Evolutionary conservation across 2,329 filamentous ascomycete genomes (phyloP).

Genomic region (Metarhizium rileyi): DNA sequence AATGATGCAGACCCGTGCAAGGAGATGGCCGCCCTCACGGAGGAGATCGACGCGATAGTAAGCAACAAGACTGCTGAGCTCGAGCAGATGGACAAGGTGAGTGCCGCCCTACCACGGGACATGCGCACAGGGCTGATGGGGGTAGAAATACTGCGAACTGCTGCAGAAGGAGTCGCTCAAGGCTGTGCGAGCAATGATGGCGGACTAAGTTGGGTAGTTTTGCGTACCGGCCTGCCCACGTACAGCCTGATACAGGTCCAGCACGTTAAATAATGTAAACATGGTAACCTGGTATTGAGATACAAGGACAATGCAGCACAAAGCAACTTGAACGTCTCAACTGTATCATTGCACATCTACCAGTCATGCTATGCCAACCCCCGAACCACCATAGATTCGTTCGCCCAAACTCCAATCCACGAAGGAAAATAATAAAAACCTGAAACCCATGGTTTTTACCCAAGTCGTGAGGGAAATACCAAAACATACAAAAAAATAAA

Average conservation of each 20-base stretch:
- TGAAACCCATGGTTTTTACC: too few species aligned
- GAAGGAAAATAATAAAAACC: background rate
- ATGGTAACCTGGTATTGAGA: too few species aligned
- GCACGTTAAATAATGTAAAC: too few species aligned
- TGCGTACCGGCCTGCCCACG: too few species aligned
- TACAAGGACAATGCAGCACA: too few species aligned
- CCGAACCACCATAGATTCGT: background rate
- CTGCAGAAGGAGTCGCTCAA: conserved; percentile 6
- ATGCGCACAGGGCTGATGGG: background rate
- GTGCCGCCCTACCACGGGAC: too few species aligned
- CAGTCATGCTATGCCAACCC: background rate
- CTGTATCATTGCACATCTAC: background rate
- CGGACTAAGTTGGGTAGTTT: conserved; percentile 3
- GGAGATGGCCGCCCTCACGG: conserved; percentile 8
- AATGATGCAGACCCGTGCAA: background rate
- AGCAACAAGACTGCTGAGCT: background rate
- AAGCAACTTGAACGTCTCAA: too few species aligned
- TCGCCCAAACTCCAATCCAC: background rate
- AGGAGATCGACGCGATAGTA: conserved; percentile 11
- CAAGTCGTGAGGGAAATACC: background rate
- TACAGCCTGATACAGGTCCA: too few species aligned
- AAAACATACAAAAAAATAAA: background rate
- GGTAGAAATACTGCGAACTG: conserved; percentile 6
- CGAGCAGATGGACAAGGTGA: conserved; percentile 18
- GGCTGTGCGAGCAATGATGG: conserved; percentile 19